These are phyloP conservation scores for Coniferiporia sulphurascens DNA, from an alignment of 1,284 basidiomycete species.

Conservation along the genomic window DNA sequence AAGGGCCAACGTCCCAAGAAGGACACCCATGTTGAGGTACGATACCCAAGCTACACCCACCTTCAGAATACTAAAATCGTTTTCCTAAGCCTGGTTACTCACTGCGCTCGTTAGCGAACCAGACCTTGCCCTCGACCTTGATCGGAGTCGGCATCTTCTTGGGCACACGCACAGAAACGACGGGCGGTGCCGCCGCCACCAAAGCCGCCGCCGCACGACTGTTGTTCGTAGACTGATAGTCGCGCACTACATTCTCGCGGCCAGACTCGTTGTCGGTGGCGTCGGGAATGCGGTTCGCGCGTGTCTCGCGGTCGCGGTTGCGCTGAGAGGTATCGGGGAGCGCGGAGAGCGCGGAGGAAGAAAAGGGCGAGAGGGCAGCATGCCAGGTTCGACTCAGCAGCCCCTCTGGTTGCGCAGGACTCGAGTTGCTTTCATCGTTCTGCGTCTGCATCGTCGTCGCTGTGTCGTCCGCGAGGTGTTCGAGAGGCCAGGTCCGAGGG, in stretches of 20 bases:
- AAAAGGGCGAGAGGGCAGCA: constrained; percentile 66
- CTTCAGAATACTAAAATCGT: constrained; percentile 9
- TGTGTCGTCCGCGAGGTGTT: neutral
- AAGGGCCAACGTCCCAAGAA: constrained; percentile 82
- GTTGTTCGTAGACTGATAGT: constrained; percentile 65
- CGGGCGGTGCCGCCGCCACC: neutral
- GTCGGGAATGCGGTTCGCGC: constrained; percentile 67
- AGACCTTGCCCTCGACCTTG: constrained; percentile 95
- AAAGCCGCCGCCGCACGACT: neutral
- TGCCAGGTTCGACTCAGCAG: constrained; percentile 48
- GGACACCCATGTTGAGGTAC: constrained; percentile 83
- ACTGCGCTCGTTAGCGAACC: constrained; percentile 99
- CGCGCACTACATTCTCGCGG: constrained; percentile 30
- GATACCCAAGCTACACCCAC: constrained; percentile 76
- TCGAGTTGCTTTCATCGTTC: neutral
- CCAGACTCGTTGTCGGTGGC: constrained; percentile 41
- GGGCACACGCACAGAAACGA: constrained; percentile 62
- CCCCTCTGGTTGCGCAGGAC: neutral
- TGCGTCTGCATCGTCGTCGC: neutral
- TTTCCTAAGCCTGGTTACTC: constrained; percentile 21
- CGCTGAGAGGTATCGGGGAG: constrained; percentile 50
- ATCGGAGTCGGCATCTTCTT: constrained; percentile 89
- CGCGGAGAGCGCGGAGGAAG: constrained; percentile 57
- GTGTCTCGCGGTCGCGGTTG: constrained; percentile 56
- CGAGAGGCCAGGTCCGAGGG: neutral